Conservation (phyloP, 371 early-diverging fungal species). For the Mucor mucedo region DNA sequence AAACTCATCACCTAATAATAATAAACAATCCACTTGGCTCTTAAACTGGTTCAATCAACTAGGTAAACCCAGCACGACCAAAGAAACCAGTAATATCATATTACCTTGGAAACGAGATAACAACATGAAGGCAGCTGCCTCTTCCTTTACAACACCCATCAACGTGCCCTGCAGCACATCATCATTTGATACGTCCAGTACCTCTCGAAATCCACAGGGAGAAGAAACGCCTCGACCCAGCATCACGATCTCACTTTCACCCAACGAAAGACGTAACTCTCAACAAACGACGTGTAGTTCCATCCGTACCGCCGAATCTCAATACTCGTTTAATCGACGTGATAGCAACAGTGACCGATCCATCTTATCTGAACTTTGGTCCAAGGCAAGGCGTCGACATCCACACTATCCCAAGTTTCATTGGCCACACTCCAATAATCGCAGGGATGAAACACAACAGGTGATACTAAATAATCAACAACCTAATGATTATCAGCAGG, state of each 20-base stretch:
- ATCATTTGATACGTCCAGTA: neutral
- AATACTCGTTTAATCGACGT: conserved; percentile 36
- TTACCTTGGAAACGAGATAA: conserved; percentile 13
- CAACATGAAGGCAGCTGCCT: neutral
- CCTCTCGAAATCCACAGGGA: neutral
- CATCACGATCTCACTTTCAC: conserved; percentile 18
- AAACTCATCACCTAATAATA: conserved; percentile 8
- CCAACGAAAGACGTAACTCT: conserved; percentile 32
- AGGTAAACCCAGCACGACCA: conserved; percentile 4
- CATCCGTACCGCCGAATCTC: conserved; percentile 34
- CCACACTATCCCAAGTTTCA: conserved; percentile 43
- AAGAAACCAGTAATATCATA: neutral
- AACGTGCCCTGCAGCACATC: neutral
- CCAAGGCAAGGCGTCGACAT: conserved; percentile 36
- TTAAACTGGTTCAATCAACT: conserved; percentile 26
- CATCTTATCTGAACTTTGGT: conserved; percentile 41
- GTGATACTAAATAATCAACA: neutral
- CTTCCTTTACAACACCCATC: neutral
- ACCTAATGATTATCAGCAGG: neutral
- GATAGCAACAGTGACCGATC: conserved; percentile 35
- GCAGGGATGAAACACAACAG: conserved; percentile 22
- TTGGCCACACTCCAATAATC: conserved; percentile 8
- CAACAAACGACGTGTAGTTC: conserved; percentile 38
- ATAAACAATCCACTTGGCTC: conserved; percentile 18
- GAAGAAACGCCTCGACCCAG: conserved; percentile 15